Evolutionary conservation across 2,329 filamentous ascomycete species (phyloP), one percentile per base, ranked within the genome.

Genomic region (Sarocladiaceae sp.): DNA sequence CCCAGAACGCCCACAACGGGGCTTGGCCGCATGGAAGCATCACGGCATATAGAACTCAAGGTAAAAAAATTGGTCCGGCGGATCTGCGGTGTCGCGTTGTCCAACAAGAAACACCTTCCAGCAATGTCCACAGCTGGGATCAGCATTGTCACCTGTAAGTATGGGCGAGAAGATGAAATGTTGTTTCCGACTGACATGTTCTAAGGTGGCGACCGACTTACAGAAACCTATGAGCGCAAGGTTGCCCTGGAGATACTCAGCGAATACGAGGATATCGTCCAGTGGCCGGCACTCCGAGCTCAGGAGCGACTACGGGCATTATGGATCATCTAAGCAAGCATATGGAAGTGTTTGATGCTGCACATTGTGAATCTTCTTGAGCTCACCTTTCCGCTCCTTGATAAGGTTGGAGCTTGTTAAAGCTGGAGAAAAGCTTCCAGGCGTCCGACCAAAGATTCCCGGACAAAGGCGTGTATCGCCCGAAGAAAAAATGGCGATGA

Each of bases 141-240:
- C 6, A 31, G 23, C n/a, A 47, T 47, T 47, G 42, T 47, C 20
- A 29, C 11, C 6, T 47, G 42, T 47, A 18, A 47, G 42, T 47
- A 7, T 6, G 11, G 4, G 13, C 42, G 13, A 11, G 11, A 26
- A 15, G 4, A 47, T 7, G n/a, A 8, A n/a, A 28, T 17, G 22
- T 5, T 8, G 42, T 18, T 15, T 28, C 23, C 20, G 7, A 28
- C 13, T 23, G 18, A 42, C 23, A 7, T 10, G 11, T 6, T 18
- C 22, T 4, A 22, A 47, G 42, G 42, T n/a, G 42, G 42, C 20
- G 42, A 47, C 23, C 23, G 25, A 6, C n/a, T 47, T 8, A 31
- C 22, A 15, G 42, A 31, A 28, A 15, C 11, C 4, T 12, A 17
- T 28, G 42, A 47, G 17, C 42, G 22, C 7, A 11, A 17, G 42